Evolutionary conservation across 1,284 basidiomycete genomes (phyloP).

Genomic region (Xanthoconium separans): DNA sequence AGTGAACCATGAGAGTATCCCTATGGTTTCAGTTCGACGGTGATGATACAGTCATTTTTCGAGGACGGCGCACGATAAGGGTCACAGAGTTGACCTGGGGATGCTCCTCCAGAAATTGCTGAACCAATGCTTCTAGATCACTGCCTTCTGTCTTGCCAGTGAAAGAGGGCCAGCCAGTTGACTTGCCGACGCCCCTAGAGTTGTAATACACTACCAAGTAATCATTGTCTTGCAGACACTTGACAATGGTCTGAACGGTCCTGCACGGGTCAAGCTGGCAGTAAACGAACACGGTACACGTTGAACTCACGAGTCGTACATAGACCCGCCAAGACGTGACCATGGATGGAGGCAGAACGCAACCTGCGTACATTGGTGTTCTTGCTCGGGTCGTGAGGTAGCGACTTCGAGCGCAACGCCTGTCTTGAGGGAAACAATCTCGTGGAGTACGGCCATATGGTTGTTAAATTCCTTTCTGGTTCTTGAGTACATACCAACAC

Average conservation of each 20-base stretch:
- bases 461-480: constrained; percentile 11
- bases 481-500: not conserved
- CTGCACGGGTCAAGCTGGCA: constrained; percentile 12
- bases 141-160: constrained; percentile 65
- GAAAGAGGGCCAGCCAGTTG: constrained; percentile 67
- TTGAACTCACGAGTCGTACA: constrained; percentile 66
- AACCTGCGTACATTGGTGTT: constrained; percentile 37
- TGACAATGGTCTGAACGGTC: constrained; percentile 26
- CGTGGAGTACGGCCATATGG: constrained; percentile 11
- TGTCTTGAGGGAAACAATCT: constrained; percentile 21
- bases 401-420: constrained; percentile 29
- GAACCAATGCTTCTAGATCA: constrained; percentile 63
- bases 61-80: constrained; percentile 46
- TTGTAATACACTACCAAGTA: constrained; percentile 72
- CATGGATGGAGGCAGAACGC: constrained; percentile 75
- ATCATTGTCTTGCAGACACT: constrained; percentile 40
- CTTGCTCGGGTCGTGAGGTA: constrained; percentile 12
- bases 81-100: constrained; percentile 46
- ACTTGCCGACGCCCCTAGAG: constrained; percentile 71
- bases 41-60: constrained; percentile 1
- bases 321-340: constrained; percentile 74
- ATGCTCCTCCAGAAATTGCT: constrained; percentile 51
- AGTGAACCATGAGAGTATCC: constrained; percentile 82
- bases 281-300: not conserved
- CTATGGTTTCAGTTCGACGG: constrained; percentile 36